Evolutionary conservation across 306 rosid species (phyloP), one percentile per base, ranked within the genome.

Genomic region (Carpinus viminea): DNA sequence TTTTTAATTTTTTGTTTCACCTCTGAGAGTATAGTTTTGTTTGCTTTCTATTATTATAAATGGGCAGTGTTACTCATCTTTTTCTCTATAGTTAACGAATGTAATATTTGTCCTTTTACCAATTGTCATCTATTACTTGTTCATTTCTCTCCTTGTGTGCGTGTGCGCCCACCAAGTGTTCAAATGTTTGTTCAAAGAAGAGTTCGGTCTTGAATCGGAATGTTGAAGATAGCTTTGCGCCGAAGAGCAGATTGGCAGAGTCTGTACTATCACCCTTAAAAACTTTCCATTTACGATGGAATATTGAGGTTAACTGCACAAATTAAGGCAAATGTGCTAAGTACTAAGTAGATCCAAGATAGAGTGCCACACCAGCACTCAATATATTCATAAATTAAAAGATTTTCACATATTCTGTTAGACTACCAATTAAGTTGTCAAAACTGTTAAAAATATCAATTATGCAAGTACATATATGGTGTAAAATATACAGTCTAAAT

Each of bases 161-260:
- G 5, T 59, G 43, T 5, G 43, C 43, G 5, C 43, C 43, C 6
- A 38, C 43, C 4, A 4, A 4, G 43, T 38, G 43, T 34, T 34
- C 4, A 34, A 34, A 24, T 24, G 26, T 31, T 31, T 31, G 34
- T 31, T 31, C 34, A 31, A 31, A 31, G 34, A 31, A 31, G 34
- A 31, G 34, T 31, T 31, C 34, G 71, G 88, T 79, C 81, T 87
- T 84, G 2, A 84, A 68, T 69, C 88, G 92, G 43, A 88, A 46
- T 11, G 85, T 0, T 4, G 90, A 82, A 51, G 91, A 82, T 60
- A 82, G 38, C 82, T 82, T 85, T 16, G 78, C 85, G 17, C 75
- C 68, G 26, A 84, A 87, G 31, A 84, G 71, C 53, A 87, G 68
- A 82, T 87, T 83, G 8, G 68, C 47, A 1, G 12, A 1, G 34